A percentile compares a stretch with the other conserved stretches of the same genome.
Evolutionary conservation across 495 filamentous ascomycete genomes (phyloP).

Genomic region (Neurospora sp.): DNA sequence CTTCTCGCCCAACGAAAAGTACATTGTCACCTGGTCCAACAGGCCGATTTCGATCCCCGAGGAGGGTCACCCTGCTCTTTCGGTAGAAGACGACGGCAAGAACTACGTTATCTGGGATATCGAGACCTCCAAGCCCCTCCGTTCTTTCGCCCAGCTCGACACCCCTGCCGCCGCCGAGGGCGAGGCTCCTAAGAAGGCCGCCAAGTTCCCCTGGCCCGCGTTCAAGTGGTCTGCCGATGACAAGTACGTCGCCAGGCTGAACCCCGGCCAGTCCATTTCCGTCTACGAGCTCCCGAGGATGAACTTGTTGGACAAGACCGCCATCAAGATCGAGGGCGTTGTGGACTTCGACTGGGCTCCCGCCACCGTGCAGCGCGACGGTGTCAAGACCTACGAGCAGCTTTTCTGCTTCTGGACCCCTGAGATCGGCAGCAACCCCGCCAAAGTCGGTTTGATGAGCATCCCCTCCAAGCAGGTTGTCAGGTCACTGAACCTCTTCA

Average conservation of each 20-base stretch:
- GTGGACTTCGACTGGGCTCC: constrained; percentile 98
- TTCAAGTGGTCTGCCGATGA: constrained; percentile 99
- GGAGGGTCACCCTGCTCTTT: constrained; percentile 64
- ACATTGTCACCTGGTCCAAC: constrained; percentile 93
- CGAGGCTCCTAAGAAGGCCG: constrained; percentile 49
- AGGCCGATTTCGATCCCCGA: constrained; percentile 85
- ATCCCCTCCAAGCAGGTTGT: constrained; percentile 90
- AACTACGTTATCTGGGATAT: constrained; percentile 99
- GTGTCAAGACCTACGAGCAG: constrained; percentile 84
- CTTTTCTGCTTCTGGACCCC: constrained; percentile 98
- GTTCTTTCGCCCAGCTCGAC: constrained; percentile 86
- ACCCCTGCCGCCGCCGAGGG: constrained; percentile 49
- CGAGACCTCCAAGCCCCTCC: constrained; percentile 76
- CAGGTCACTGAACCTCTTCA: constrained; percentile 92
- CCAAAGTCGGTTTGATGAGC: constrained; percentile 91
- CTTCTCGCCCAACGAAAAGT: constrained; percentile 88
- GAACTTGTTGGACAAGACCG: constrained; percentile 78
- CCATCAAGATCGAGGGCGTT: constrained; percentile 90
- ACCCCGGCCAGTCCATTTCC: constrained; percentile 77
- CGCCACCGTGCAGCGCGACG: constrained; percentile 63
- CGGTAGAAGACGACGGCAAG: constrained; percentile 91
- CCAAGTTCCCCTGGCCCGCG: constrained; percentile 94
- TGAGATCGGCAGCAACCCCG: constrained; percentile 96
- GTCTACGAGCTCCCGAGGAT: constrained; percentile 91
- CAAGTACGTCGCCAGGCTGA: constrained; percentile 90